phyloP scores from a whole-genome alignment of 2,329 filamentous ascomycete species.

The Clonostachys chloroleuca region DNA sequence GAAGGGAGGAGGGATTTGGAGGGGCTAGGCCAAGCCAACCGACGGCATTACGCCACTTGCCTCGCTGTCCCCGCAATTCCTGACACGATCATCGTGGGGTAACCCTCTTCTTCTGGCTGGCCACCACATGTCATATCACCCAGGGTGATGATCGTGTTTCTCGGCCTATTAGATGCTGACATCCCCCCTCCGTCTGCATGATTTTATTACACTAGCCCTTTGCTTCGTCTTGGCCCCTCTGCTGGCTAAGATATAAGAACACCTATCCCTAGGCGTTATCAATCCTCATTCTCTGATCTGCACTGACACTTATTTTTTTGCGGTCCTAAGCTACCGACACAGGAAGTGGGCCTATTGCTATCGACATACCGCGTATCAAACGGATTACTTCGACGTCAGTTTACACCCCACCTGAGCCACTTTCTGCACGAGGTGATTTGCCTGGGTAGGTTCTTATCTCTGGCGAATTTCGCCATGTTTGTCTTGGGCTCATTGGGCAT shows the following conservation, averaged over 20 bases:
- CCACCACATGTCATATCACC: too few relatives aligned
- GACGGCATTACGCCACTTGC: too few relatives aligned
- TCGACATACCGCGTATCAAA: slow-evolving; percentile 34
- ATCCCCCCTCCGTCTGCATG: neutral
- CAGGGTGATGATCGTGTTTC: too few relatives aligned
- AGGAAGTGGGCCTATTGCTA: slow-evolving; percentile 45
- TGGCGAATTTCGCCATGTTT: neutral
- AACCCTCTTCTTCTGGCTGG: too few relatives aligned
- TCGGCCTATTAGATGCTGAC: neutral
- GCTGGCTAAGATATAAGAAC: neutral
- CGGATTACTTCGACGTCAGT: slow-evolving; percentile 31
- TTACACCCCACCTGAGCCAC: slow-evolving; percentile 39
- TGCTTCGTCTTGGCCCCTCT: neutral
- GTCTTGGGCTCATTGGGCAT: slow-evolving; percentile 2
- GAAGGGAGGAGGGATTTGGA: too few relatives aligned
- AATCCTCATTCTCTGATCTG: neutral
- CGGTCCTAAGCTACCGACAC: slow-evolving; percentile 5
- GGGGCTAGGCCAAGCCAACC: too few relatives aligned
- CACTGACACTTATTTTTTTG: slow-evolving; percentile 8
- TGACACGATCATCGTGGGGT: too few relatives aligned
- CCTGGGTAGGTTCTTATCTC: slow-evolving; percentile 43
- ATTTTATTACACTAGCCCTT: neutral
- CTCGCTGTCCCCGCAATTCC: too few relatives aligned
- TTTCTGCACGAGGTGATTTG: slow-evolving; percentile 55
- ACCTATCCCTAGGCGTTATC: neutral